Conservation (phyloP, 306 rosid genomes). For the Fragaria iinumae region DNA sequence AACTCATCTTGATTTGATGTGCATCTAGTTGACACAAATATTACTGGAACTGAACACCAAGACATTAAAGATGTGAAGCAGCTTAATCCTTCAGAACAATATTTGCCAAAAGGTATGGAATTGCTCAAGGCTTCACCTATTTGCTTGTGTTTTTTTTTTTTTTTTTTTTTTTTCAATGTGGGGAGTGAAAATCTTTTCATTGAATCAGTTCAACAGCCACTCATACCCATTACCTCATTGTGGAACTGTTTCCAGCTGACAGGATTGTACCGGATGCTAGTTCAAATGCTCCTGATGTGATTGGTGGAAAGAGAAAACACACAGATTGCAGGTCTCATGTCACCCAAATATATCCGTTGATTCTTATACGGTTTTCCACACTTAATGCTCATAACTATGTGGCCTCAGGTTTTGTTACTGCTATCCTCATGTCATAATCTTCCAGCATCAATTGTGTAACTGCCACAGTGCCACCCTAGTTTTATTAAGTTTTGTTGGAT, state of each 20-base stretch:
- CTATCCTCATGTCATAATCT: slow-evolving; percentile 12
- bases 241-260: slow-evolving; percentile 58
- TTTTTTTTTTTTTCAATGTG: too few species aligned
- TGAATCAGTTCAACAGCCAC: slow-evolving; percentile 9
- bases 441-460: slow-evolving; percentile 9
- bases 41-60: slow-evolving; percentile 38
- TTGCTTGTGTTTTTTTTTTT: not conserved
- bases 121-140: slow-evolving; percentile 22
- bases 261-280: slow-evolving; percentile 38
- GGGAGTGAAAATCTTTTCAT: slow-evolving; percentile 12
- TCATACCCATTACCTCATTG: slow-evolving; percentile 17
- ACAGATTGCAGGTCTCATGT: slow-evolving; percentile 56
- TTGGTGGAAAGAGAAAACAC: slow-evolving; percentile 69
- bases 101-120: slow-evolving; percentile 41
- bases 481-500: not conserved
- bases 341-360: slow-evolving; percentile 25
- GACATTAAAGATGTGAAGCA: slow-evolving; percentile 38
- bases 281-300: slow-evolving; percentile 35
- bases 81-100: slow-evolving; percentile 36
- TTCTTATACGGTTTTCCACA: slow-evolving; percentile 23
- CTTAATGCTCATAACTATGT: slow-evolving; percentile 25
- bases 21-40: slow-evolving; percentile 44
- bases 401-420: slow-evolving; percentile 19
- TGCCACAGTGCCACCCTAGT: not conserved
- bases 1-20: slow-evolving; percentile 33